Evolutionary conservation across 805 yeast genomes (phyloP), one percentile per base, ranked within the genome.

Genomic region (Candida tibetensis): DNA sequence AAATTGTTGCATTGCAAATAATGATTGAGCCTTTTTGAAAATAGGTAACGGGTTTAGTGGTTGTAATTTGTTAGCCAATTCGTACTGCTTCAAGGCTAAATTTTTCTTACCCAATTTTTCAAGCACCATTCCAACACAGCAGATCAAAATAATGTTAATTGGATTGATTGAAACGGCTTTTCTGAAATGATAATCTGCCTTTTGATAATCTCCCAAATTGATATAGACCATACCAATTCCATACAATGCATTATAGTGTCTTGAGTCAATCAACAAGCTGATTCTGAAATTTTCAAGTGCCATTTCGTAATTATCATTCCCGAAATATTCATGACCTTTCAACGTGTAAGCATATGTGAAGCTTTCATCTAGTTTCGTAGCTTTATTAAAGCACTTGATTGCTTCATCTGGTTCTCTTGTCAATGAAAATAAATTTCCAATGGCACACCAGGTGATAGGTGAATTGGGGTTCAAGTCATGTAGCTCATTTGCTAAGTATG

Each of bases 161-260:
- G 97, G 96, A 55, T 93, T 93, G 34, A 93, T 87, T 26, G 82
- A 77, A 12, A 85, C 78, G 0, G 98, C 98, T 53, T 84, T 86
- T 38, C 88, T 69, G 65, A 91, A 88, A 60, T 88, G 95, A 45
- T 79, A 77, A 52, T 88, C 90, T 1, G 98, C 96, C 51, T 80
- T 79, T 30, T 76, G 79, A 53, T 80, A 80, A 50, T 87, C 89
- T 4, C 97, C 98, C 36, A 89, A 64, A 52, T 88, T 86, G 58
- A 88, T 74, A 57, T 82, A 84, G 19, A 89, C 95, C 91, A 89
- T 88, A 5, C 98, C 99, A 40, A 93, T 76, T 18, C 99, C 99
- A 54, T 93, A 93, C 53, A 90, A 79, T 0, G 98, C 97, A 60
- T 91, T 93, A 61, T 90, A 93, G 57, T 88, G 96, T 40, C 89